Evolutionary conservation across 371 early-diverging fungal genomes (phyloP).

Genomic region (Apophysomyces trapeziformis): DNA sequence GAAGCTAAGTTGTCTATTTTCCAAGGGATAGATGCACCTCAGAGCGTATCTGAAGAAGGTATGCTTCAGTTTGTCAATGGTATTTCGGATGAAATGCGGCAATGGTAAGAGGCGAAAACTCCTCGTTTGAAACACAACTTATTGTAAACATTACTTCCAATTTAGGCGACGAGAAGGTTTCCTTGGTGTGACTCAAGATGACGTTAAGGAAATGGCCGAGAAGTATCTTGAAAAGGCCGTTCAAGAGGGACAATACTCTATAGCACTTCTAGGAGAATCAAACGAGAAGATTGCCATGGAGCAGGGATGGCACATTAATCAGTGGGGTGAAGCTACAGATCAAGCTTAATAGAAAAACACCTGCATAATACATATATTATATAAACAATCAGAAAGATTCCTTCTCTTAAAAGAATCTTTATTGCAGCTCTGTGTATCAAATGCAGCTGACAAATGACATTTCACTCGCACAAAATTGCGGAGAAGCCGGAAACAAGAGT

Average conservation of each 20-base stretch:
- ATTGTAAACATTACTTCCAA: background rate
- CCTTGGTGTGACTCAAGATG: conserved; percentile 69
- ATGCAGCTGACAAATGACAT: conserved; percentile 10
- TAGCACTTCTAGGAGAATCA: conserved; percentile 50
- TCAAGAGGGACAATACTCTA: conserved; percentile 27
- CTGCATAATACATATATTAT: background rate
- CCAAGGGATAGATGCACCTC: conserved; percentile 82
- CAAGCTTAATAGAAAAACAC: background rate
- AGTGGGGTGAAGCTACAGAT: conserved; percentile 22
- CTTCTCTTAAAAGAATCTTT: background rate
- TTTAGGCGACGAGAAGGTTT: conserved; percentile 77
- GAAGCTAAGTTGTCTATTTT: conserved; percentile 95
- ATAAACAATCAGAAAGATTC: background rate
- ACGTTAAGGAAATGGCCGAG: conserved; percentile 74
- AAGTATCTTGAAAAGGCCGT: conserved; percentile 61
- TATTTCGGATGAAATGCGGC: conserved; percentile 85
- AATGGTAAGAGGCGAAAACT: conserved; percentile 54
- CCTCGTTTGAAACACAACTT: background rate
- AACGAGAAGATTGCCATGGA: conserved; percentile 36
- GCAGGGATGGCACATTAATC: conserved; percentile 41
- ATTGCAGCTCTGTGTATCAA: background rate
- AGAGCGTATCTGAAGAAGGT: conserved; percentile 86
- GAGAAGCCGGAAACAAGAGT: conserved; percentile 9
- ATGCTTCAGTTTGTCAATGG: conserved; percentile 77
- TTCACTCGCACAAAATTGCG: conserved; percentile 2